Evolutionary conservation across 331 rosid genomes (phyloP).

Genomic region (Malus hybrid): DNA sequence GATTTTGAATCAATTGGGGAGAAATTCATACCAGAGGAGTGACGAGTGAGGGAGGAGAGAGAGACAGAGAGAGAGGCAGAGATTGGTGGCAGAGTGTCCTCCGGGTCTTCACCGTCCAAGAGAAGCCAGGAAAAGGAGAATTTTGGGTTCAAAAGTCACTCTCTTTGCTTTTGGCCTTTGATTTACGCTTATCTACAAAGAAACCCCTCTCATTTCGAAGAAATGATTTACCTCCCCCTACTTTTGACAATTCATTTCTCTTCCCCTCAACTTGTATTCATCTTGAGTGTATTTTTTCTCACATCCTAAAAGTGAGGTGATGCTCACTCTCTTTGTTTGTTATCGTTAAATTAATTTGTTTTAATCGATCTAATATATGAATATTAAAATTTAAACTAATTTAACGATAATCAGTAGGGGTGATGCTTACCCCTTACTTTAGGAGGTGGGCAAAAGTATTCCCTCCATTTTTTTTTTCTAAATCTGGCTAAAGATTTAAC

Average conservation of each 20-base stretch:
- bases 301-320: too few relatives aligned
- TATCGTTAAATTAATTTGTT: too few relatives aligned
- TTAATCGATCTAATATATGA: too few relatives aligned
- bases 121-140: not conserved
- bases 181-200: not conserved
- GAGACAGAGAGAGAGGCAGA: not conserved
- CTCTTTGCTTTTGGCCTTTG: not conserved
- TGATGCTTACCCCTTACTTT: too few relatives aligned
- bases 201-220: not conserved
- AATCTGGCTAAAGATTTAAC: too few relatives aligned
- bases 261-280: not conserved
- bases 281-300: not conserved
- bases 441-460: too few relatives aligned
- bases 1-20: not conserved
- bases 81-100: conserved; percentile 6
- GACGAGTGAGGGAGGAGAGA: conserved; percentile 7
- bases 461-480: too few relatives aligned
- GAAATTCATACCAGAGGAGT: conserved; percentile 21
- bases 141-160: not conserved
- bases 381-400: too few relatives aligned
- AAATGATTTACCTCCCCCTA: not conserved
- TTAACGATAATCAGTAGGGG: too few relatives aligned
- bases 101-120: conserved; percentile 19
- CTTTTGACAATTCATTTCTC: not conserved
- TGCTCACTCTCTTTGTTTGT: too few relatives aligned